Base-by-base conservation (phyloP, 2,329 filamentous ascomycete species). In the Penicillium sp. region DNA sequence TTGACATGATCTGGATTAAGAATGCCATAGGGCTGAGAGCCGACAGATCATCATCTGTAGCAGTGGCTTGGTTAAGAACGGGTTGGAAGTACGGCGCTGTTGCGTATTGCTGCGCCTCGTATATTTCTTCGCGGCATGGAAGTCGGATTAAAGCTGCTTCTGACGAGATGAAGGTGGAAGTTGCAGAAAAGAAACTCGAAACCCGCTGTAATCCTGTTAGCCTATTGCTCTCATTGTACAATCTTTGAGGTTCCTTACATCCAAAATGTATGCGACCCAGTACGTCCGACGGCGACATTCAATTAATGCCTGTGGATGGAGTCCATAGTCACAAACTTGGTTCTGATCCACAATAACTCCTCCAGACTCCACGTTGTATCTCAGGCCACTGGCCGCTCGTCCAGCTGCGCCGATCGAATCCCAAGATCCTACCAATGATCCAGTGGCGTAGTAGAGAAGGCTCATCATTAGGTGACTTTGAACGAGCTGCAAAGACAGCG, bases 211-310 rank as follows among this genome's bases (percentile, higher is more conserved):
- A 11, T 27, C 4, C 3, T n/a, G 43, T 55, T 35, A 56, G 49
- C 14, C 11, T 20, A 8, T 45, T 37, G 18, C 6, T 26, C 23
- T 47, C 12, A 5, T 20, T 11, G 12, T 27, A 14, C 12, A 31
- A 4, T 3, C 8, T 22, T 14, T 3, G 18, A 14, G 49, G 61
- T 40, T 12, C 74, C 79, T 76, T 71, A 82, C 80, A 72, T 91
- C 89, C 69, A 89, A 81, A 62, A 90, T 75, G 62, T 87, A 89
- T 49, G 85, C 81, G 26, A 85, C 83, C 88, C 88, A 92, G 65
- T 90, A 87, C 0, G 87, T 90, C 53, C 89, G 80, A 59, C 88
- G 81, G 56, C 85, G 81, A 63, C 86, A 87, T 71, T 92, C 89
- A 23, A 82, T 80, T 61, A 86, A 82, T 27, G 82, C 83, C 48